Evolutionary conservation across 495 filamentous ascomycete species (phyloP), one percentile per base, ranked within the genome.

Genomic region (Beverwykella pulmonaria): DNA sequence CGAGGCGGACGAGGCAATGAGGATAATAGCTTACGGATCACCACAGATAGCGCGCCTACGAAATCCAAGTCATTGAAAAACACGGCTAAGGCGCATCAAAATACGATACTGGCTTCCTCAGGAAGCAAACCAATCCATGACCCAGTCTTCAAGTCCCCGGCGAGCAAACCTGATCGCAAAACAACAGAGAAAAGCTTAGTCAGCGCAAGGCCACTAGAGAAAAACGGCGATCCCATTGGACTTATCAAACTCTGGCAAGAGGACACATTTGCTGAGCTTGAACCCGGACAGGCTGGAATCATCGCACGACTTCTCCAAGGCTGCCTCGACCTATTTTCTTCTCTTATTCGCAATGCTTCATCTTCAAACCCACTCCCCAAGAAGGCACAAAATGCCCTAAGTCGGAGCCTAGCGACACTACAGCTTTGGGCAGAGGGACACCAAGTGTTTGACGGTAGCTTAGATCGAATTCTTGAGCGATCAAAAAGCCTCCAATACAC

Each of bases 391-490:
- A 66, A 53, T 9, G 25, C 26, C 1, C 39, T 66, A 3, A 27
- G 48, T n/a, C 63, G 63, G 4, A 44, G 36, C 34, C 25, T 46
- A 22, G 44, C 27, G 20, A 66, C 56, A 20, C 47, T 66, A 14
- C 36, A 53, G 30, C 47, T 66, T 1, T 66, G 63, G 63, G 63
- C 54, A 26, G 55, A 66, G 15, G 63, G 63, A 27, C 63, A 66
- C 34, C 20, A 15, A 12, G 55, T 30, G 0, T 27, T 59, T 0
- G 34, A 59, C n/a, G 63, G 63, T 0, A 52, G 32, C 4, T 29
- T 66, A n/a, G 63, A 66, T 41, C 29, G 27, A 26, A 2, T 66
- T 12, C 47, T 66, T 7, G 54, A 66, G 9, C 22, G 26, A 22
- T 59, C 54, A 1, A 59, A 53, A 46, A n/a, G 19, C 22, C 30